These are phyloP conservation scores for Coemansia sp. DNA, from an alignment of 192 early-diverging fungal species.

Conservation along the genomic window DNA sequence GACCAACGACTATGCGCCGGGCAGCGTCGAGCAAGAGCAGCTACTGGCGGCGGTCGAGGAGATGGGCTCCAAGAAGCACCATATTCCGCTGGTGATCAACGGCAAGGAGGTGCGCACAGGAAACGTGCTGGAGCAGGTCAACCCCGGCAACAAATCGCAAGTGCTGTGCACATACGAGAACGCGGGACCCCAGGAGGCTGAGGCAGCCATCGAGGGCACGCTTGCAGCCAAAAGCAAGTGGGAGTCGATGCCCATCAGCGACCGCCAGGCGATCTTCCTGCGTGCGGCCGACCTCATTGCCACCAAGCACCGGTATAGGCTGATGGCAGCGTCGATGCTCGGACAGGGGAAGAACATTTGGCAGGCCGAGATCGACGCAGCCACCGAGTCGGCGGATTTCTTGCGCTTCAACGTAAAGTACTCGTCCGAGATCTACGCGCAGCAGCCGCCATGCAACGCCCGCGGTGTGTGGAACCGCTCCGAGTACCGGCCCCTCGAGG, in stretches of 20 bases:
- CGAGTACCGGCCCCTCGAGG: conserved; percentile 95
- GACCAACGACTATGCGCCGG: conserved; percentile 76
- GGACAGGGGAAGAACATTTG: conserved; percentile 98
- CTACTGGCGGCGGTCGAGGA: conserved; percentile 78
- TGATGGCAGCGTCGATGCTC: conserved; percentile 95
- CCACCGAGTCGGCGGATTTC: conserved; percentile 92
- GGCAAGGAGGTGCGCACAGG: conserved; percentile 77
- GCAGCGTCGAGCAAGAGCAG: conserved; percentile 67
- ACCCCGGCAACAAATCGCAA: conserved; percentile 80
- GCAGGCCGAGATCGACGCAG: conserved; percentile 99
- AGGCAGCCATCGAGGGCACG: conserved; percentile 84
- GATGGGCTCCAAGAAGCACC: conserved; percentile 63
- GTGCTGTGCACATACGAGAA: conserved; percentile 83
- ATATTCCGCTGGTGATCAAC: conserved; percentile 83
- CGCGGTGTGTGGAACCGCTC: conserved; percentile 87
- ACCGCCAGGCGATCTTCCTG: conserved; percentile 93
- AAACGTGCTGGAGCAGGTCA: conserved; percentile 68
- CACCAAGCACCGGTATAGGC: conserved; percentile 86
- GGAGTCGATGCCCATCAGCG: conserved; percentile 92
- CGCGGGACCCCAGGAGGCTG: conserved; percentile 67
- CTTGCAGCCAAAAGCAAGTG: conserved; percentile 80
- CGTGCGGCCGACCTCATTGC: conserved; percentile 94
- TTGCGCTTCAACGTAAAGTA: conserved; percentile 94
- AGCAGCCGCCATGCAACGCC: conserved; percentile 90
- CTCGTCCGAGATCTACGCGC: conserved; percentile 87